A percentile compares a stretch with the other conserved stretches of the same genome.
These are phyloP conservation scores for Microbotryum violaceum DNA, from an alignment of 1,284 basidiomycete genomes.

Conservation along the genomic window DNA sequence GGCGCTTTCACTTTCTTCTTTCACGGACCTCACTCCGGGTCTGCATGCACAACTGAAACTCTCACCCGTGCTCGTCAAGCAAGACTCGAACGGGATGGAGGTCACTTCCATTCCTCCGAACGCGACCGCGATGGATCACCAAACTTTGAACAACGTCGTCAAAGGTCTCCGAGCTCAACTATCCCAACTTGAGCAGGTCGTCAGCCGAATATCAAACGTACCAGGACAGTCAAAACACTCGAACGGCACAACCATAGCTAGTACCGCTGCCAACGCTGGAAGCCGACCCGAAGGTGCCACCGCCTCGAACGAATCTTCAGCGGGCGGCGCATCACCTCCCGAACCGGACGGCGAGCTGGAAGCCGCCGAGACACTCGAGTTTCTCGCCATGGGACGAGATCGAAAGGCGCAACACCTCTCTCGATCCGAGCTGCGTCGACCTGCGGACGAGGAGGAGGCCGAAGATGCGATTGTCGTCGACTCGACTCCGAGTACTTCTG, in stretches of 20 bases:
- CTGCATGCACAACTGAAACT: no score
- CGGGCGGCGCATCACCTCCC: no score
- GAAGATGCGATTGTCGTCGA: not conserved
- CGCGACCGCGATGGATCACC: slow-evolving; percentile 16
- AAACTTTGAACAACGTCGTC: slow-evolving; percentile 16
- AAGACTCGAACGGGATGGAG: no score
- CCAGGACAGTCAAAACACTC: no score
- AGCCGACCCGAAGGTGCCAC: no score
- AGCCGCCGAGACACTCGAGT: slow-evolving; percentile 27
- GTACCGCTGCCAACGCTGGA: no score
- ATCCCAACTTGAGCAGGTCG: slow-evolving; percentile 22
- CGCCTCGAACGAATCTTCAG: no score
- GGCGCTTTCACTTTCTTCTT: no score
- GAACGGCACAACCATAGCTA: no score
- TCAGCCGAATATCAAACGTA: not conserved
- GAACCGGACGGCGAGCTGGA: slow-evolving; percentile 24
- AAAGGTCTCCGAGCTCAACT: slow-evolving; percentile 15
- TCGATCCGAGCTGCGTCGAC: slow-evolving; percentile 19
- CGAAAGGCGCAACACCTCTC: slow-evolving; percentile 24
- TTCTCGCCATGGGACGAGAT: slow-evolving; percentile 29
- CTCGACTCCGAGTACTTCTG: not conserved
- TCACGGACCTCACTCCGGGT: no score
- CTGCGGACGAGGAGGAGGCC: slow-evolving; percentile 12
- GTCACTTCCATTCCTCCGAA: no score
- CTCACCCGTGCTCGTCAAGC: no score